Evolutionary conservation across 305 asterid species (phyloP), one percentile per base, ranked within the genome.

Genomic region (Fraxinus nigra): DNA sequence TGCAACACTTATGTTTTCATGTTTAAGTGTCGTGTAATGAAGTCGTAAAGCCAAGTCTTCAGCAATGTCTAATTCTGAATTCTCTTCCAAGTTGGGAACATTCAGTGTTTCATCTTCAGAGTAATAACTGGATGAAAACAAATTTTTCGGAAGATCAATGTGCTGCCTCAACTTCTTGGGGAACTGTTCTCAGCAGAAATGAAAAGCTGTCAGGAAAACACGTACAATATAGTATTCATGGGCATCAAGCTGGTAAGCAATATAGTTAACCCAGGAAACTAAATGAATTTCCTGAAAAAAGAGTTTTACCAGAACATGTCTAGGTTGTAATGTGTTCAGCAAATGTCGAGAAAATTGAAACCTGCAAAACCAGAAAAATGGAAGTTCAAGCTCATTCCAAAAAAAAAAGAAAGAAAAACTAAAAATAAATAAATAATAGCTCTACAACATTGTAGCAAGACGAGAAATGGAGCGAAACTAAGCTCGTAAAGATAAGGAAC

Each of bases 321-420:
- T 88, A 78, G 98, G 98, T 83, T 89, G 93, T 80, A 95, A 77
- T 65, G 87, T 78, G 89, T 90, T 90, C 84, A 95, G 84, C 73
- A 93, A 75, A 79, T 79, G 84, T 83, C 77, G 89, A 74, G 87
- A 84, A 69, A 85, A 87, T 56, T 83, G 90, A 81, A 85, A 79
- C 87, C 98, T 93, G 91, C 34, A 78, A 82, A 86, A 82, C 76
- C 13, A 33, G 26, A 61, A 74, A 34, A 32, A 70, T 37, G n/a
- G 28, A 67, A 76, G 70, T 26, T 65, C 76, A 30, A 20, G 77
- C 38, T 73, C 30, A 80, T 69, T 13, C 30, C 24, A 7, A 61
- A 2, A 8, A 22, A 56, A 65, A 13, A 40, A 0, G n/a, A 40
- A 20, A 69, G 16, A 3, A 1, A 76, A 18, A 2, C 30, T 20